Evolutionary conservation across 169 alveolate species (phyloP).

Genomic region (Pseudocohnilembus persalinus): DNA sequence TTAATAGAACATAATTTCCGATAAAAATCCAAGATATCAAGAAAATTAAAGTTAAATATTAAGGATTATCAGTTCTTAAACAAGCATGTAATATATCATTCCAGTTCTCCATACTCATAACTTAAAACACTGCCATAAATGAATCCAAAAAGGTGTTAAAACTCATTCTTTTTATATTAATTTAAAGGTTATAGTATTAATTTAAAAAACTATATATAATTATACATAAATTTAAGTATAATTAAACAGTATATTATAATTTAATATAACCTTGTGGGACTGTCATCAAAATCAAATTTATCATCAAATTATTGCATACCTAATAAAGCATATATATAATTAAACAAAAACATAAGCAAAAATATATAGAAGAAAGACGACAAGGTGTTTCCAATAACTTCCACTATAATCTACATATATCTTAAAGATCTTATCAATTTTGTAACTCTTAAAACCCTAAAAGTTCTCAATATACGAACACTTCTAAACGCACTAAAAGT

Average conservation of each 20-base stretch:
- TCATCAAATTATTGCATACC: conserved; percentile 76
- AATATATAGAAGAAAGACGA: conserved; percentile 66
- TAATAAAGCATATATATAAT: conserved; percentile 75
- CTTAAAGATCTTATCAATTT: conserved; percentile 75
- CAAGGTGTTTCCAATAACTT: conserved; percentile 47
- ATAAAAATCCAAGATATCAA: conserved; percentile 77
- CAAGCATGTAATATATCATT: conserved; percentile 52
- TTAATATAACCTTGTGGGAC: no score
- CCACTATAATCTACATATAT: conserved; percentile 67
- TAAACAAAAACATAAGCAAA: conserved; percentile 66
- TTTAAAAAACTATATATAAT: no score
- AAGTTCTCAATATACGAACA: conserved; percentile 83
- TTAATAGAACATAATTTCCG: conserved; percentile 84
- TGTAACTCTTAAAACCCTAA: conserved; percentile 86
- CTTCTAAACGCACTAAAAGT: conserved; percentile 74
- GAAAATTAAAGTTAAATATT: conserved; percentile 55
- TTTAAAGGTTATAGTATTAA: no score
- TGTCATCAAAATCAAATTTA: conserved; percentile 30
- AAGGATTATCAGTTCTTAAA: conserved; percentile 35
- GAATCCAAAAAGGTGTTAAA: conserved; percentile 60
- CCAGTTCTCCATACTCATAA: conserved; percentile 85
- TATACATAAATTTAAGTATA: no score
- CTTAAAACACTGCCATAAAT: conserved; percentile 67
- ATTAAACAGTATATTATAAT: no score
- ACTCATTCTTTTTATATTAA: conserved; percentile 45